Evolutionary conservation across 805 yeast species (phyloP).

Genomic region (Zygosaccharomyces bailii): DNA sequence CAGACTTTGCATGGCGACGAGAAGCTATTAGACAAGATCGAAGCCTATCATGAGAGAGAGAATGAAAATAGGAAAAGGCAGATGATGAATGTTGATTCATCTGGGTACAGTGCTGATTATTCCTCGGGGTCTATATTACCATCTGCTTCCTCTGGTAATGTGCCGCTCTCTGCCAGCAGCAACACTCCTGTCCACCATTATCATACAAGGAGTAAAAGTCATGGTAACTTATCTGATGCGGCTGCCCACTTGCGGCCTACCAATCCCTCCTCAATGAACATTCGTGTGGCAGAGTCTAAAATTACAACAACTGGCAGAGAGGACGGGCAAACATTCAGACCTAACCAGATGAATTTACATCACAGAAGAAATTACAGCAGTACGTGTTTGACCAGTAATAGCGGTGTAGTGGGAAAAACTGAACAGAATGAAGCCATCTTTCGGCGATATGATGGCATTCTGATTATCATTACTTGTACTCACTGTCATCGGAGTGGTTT

Average conservation of each 20-base stretch:
- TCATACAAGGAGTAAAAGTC: conserved; percentile 36
- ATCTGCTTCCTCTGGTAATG: conserved; percentile 4
- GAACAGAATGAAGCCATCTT: conserved; percentile 50
- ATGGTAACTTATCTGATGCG: conserved; percentile 22
- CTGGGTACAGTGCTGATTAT: conserved; percentile 44
- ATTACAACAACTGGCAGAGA: conserved; percentile 14
- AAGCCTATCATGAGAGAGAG: conserved; percentile 18
- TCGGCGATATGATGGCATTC: conserved; percentile 64
- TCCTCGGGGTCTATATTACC: conserved; percentile 10
- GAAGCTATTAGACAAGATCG: conserved; percentile 24
- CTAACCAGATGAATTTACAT: conserved; percentile 29
- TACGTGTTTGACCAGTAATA: conserved; percentile 41
- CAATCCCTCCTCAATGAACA: conserved; percentile 19
- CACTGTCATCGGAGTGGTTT: conserved; percentile 66
- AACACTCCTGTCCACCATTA: conserved; percentile 26
- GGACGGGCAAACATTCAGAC: conserved; percentile 19
- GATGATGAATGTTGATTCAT: conserved; percentile 36
- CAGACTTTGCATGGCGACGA: conserved; percentile 41
- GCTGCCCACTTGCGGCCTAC: conserved; percentile 23
- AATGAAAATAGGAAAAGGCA: conserved; percentile 23
- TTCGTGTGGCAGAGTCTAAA: conserved; percentile 20
- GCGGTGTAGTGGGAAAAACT: conserved; percentile 46
- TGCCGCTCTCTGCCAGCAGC: conserved; percentile 17
- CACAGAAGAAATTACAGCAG: conserved; percentile 35
- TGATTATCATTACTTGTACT: conserved; percentile 65